Evolutionary conservation across 371 early-diverging fungal genomes (phyloP).

Genomic region (Mortierella sp.): DNA sequence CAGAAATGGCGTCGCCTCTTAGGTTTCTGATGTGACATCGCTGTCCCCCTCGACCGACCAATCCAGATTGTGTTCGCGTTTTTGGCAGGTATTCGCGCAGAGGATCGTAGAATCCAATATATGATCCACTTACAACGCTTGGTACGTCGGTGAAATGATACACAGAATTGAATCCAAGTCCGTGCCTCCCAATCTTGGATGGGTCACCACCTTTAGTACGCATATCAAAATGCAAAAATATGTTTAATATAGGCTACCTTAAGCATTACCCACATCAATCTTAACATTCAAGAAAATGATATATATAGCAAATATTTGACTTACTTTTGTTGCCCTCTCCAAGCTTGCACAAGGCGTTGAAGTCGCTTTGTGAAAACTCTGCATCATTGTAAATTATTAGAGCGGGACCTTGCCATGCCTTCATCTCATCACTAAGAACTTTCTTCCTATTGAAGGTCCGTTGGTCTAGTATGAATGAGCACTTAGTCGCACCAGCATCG

Average conservation of each 20-base stretch:
- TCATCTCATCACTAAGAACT: slow-evolving; percentile 41
- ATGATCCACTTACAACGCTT: slow-evolving; percentile 49
- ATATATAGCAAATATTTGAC: background rate
- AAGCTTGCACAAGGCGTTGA: slow-evolving; percentile 40
- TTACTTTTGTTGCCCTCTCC: slow-evolving; percentile 55
- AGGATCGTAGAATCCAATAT: slow-evolving; percentile 56
- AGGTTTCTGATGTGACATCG: slow-evolving; percentile 24
- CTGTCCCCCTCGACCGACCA: slow-evolving; percentile 20
- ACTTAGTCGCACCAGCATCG: slow-evolving; percentile 58
- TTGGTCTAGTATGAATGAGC: slow-evolving; percentile 40
- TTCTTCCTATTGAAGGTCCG: slow-evolving; percentile 3
- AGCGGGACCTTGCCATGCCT: slow-evolving; percentile 58
- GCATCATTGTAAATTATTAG: slow-evolving; percentile 55
- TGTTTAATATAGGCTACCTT: background rate
- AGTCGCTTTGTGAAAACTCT: slow-evolving; percentile 44
- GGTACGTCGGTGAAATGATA: slow-evolving; percentile 60
- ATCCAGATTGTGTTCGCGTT: background rate
- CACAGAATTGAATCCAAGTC: slow-evolving; percentile 57
- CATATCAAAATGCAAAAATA: background rate
- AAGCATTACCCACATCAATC: background rate
- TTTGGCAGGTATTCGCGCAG: slow-evolving; percentile 28
- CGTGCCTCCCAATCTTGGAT: slow-evolving; percentile 54
- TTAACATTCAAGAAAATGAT: background rate
- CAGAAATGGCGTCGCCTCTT: slow-evolving; percentile 3
- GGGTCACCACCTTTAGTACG: slow-evolving; percentile 11